Base-by-base conservation (phyloP, 106 monocot genomes). In the Narthecium ossifragum region DNA sequence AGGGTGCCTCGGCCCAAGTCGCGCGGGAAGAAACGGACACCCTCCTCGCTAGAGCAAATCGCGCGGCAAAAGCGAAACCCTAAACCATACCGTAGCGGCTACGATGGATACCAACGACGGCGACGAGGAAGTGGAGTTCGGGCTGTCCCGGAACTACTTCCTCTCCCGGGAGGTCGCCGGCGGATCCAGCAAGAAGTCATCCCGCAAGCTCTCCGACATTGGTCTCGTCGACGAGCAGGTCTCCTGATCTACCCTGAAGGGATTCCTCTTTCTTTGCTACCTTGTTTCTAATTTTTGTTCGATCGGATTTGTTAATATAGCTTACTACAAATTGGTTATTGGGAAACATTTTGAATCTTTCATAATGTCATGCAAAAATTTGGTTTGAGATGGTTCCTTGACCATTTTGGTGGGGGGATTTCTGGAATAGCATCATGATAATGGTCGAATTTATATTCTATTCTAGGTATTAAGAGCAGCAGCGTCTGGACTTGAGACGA, bases 71-170 rank as follows among this genome's bases (percentile, higher is more conserved):
- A n/a, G n/a, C n/a, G n/a, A n/a, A n/a, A n/a, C n/a, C n/a, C n/a
- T n/a, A n/a, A n/a, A n/a, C n/a, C n/a, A n/a, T n/a, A n/a, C n/a
- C n/a, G n/a, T n/a, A n/a, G n/a, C 43, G 43, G 11, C 43, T 13
- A 18, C 0, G 43, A 65, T 66, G 66, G 68, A 75, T 39, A 24
- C 36, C 8, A 72, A 66, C 1, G 77, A 74, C 0, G 84, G 72
- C 1, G 80, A 60, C 1, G 79, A 78, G 12, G 87, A 84, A 43
- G 86, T 90, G 41, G 96, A 91, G 52, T 66, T 88, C 3, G 81
- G 53, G 25, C 85, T 88, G 74, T 99, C 91, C 2, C 70, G 98
- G 57, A 91, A 88, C 62, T 99, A 99, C 64, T 98, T 98, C 51
- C 76, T 91, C 17, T 75, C 91, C 12, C 77, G 77, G 65, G 91